Evolutionary conservation across 2,329 filamentous ascomycete species (phyloP), one percentile per base, ranked within the genome.

Genomic region (Ascochyta viciae-villosae): DNA sequence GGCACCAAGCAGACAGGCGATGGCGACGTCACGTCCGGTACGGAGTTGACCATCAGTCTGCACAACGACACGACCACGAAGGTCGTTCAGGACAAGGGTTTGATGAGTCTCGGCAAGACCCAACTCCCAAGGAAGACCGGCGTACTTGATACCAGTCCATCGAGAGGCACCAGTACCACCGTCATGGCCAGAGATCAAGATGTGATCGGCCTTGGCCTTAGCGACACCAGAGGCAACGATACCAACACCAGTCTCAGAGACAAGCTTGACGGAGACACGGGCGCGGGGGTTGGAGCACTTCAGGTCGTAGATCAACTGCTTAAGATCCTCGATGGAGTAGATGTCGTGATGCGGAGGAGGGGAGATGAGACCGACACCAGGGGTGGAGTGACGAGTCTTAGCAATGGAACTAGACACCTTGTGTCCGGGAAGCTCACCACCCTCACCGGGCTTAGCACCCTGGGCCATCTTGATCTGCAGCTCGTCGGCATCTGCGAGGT

Each of bases 381-480:
- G 92, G 6, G 94, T 98, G 9, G 94, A 98, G 82, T 97, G 93
- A 76, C 94, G 89, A 54, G 94, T 98, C 68, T 91, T 90, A 54
- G 92, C 94, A 77, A 98, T 98, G 6, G 92, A 91, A 72, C 91
- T 91, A 58, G 93, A 95, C 26, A 98, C 94, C 81, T 98, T 98
- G 83, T 97, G 92, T 37, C 94, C 94, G 45, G 94, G 94, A 72
- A 98, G 86, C 78, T 98, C 94, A 85, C 94, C 94, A 82, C 94
- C 94, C 78, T 98, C 94, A 78, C 94, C 94, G 53, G 94, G 94
- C 85, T 98, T 98, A 61, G 94, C 94, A 75, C 94, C 94, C 80
- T 98, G 94, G 9, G 94, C 94, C 94, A 98, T 98, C 86, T 98
- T 98, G 81, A 98, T 98, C 78, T 98, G 94, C 41, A 98, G 83